phyloP scores from a whole-genome alignment of 495 filamentous ascomycete species.

The Aspergillus carlsbadensis region DNA sequence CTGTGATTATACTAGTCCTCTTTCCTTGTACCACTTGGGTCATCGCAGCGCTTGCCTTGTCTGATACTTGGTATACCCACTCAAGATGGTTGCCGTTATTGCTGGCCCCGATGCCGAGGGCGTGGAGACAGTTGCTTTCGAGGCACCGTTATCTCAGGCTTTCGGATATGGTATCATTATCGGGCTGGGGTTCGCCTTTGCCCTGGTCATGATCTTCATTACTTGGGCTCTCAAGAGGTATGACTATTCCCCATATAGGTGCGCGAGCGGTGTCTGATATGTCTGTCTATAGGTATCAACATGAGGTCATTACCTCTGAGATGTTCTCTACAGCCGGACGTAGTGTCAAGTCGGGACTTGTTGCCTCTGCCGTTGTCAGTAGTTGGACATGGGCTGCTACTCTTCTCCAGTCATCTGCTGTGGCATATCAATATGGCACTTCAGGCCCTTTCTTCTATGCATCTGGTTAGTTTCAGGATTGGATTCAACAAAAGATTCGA shows the following conservation, averaged over 20 bases:
- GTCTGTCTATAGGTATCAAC: constrained; percentile 62
- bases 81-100: constrained; percentile 1
- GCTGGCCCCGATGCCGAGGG: constrained; percentile 15
- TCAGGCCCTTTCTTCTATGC: constrained; percentile 93
- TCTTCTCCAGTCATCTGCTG: constrained; percentile 72
- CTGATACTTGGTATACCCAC: no score
- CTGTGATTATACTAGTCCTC: not conserved
- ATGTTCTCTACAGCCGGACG: constrained; percentile 96
- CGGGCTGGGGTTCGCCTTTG: constrained; percentile 73
- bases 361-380: constrained; percentile 92
- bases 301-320: constrained; percentile 93
- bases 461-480: constrained; percentile 33
- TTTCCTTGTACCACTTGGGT: not conserved
- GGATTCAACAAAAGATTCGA: not conserved
- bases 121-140: constrained; percentile 25
- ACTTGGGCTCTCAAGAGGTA: constrained; percentile 75
- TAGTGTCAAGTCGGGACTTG: constrained; percentile 90
- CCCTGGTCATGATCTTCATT: constrained; percentile 76
- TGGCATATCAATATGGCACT: constrained; percentile 91
- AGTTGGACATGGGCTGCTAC: constrained; percentile 84
- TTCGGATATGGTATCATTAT: constrained; percentile 85
- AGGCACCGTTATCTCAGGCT: constrained; percentile 62
- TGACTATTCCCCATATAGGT: not conserved
- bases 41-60: not conserved
- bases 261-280: not conserved